These are phyloP conservation scores for Sclerotinia glacialis DNA, from an alignment of 2,329 filamentous ascomycete species.

Conservation along the genomic window DNA sequence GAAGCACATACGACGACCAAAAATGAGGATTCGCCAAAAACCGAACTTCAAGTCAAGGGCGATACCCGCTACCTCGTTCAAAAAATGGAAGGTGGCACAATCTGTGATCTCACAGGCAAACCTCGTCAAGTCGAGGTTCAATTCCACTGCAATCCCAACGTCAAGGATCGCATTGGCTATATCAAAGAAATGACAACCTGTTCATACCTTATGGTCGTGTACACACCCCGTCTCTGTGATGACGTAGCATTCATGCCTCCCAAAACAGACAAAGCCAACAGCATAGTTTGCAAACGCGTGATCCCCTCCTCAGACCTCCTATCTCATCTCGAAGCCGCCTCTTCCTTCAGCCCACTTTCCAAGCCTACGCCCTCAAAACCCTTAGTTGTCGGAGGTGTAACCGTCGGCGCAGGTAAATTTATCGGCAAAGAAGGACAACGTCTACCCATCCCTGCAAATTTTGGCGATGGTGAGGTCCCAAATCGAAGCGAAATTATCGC, in stretches of 20 bases:
- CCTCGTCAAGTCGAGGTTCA: constrained; percentile 66
- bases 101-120: constrained; percentile 68
- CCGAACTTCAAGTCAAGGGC: constrained; percentile 61
- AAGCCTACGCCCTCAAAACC: constrained; percentile 27
- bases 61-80: constrained; percentile 68
- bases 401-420: constrained; percentile 37
- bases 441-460: constrained; percentile 40
- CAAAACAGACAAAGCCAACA: constrained; percentile 60
- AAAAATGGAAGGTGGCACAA: constrained; percentile 62
- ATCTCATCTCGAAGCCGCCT: constrained; percentile 25
- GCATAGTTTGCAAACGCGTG: constrained; percentile 61
- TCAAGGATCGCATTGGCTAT: constrained; percentile 63
- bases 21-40: constrained; percentile 36
- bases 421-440: constrained; percentile 35
- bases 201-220: constrained; percentile 70
- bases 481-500: constrained; percentile 40
- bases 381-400: constrained; percentile 35
- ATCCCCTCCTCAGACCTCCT: constrained; percentile 45
- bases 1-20: constrained; percentile 32
- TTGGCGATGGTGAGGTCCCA: constrained; percentile 58
- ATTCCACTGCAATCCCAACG: constrained; percentile 58
- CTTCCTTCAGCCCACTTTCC: not conserved
- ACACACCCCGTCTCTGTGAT: constrained; percentile 70
- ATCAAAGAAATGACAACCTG: constrained; percentile 73
- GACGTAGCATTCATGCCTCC: constrained; percentile 71